Evolutionary conservation across 352 stramenopile species (phyloP).

Genomic region (Blastocystis sp.): DNA sequence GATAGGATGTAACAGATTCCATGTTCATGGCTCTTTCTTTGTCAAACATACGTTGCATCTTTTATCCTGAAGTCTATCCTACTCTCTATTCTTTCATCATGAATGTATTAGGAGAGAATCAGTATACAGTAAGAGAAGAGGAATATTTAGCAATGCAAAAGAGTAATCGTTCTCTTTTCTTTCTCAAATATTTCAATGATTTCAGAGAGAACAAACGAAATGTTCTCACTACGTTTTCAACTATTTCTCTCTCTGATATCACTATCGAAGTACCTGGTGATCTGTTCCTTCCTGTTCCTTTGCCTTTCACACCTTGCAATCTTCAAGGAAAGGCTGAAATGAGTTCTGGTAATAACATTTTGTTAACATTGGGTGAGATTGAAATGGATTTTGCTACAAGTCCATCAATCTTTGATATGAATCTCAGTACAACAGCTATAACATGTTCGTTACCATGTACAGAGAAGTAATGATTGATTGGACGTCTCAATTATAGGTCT

Average conservation of each 20-base stretch:
- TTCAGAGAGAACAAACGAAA: constrained; percentile 37
- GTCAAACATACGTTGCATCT: neutral
- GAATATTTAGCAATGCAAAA: constrained; percentile 30
- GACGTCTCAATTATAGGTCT: neutral
- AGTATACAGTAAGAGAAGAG: constrained; percentile 15
- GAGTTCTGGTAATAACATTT: neutral
- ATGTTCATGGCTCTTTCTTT: neutral
- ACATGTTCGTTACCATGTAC: neutral
- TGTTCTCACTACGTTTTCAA: constrained; percentile 42
- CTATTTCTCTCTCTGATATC: neutral
- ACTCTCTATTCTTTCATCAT: neutral
- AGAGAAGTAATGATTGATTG: neutral
- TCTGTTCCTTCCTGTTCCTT: constrained; percentile 10
- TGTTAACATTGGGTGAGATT: neutral
- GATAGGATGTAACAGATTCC: neutral
- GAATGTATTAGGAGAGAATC: constrained; percentile 6
- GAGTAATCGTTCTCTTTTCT: constrained; percentile 16
- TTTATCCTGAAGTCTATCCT: constrained; percentile 27
- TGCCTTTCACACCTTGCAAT: neutral
- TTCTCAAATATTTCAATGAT: constrained; percentile 34
- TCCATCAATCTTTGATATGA: constrained; percentile 46
- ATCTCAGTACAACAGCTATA: constrained; percentile 2
- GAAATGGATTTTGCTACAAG: constrained; percentile 26
- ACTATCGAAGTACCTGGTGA: neutral
- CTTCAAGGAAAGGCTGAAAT: neutral